These are phyloP conservation scores for Entonaema liquescens DNA, from an alignment of 495 filamentous ascomycete genomes.

Conservation along the genomic window DNA sequence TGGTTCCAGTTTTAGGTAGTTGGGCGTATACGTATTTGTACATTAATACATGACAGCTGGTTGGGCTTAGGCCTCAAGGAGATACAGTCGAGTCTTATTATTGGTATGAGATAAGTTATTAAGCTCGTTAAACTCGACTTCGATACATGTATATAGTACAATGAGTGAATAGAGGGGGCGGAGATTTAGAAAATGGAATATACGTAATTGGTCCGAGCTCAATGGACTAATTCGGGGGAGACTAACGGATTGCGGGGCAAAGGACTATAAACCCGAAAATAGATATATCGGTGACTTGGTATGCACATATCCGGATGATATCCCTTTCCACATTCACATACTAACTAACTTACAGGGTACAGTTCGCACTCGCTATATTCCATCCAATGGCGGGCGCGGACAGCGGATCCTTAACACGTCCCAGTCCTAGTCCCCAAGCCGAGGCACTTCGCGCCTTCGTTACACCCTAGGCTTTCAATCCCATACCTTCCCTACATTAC, in stretches of 20 bases:
- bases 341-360: neutral
- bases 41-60: constrained; percentile 17
- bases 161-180: constrained; percentile 1
- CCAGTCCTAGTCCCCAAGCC: neutral
- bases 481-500: neutral
- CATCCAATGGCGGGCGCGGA: too few species aligned
- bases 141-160: neutral
- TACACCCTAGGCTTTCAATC: neutral
- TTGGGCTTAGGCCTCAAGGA: constrained; percentile 22
- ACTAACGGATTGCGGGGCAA: constrained; percentile 18
- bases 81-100: constrained; percentile 17
- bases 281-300: neutral
- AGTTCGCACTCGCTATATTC: neutral
- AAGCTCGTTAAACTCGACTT: neutral
- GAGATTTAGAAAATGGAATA: constrained; percentile 21
- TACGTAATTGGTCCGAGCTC: constrained; percentile 40
- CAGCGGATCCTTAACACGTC: neutral
- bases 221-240: too few species aligned
- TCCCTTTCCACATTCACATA: neutral
- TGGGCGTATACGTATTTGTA: constrained; percentile 5
- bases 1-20: neutral
- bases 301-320: neutral
- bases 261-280: neutral
- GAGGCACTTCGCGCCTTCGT: neutral
- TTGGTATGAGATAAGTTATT: neutral